phyloP scores from a whole-genome alignment of 2,329 filamentous ascomycete genomes.

The Botryosphaeria dothidea region DNA sequence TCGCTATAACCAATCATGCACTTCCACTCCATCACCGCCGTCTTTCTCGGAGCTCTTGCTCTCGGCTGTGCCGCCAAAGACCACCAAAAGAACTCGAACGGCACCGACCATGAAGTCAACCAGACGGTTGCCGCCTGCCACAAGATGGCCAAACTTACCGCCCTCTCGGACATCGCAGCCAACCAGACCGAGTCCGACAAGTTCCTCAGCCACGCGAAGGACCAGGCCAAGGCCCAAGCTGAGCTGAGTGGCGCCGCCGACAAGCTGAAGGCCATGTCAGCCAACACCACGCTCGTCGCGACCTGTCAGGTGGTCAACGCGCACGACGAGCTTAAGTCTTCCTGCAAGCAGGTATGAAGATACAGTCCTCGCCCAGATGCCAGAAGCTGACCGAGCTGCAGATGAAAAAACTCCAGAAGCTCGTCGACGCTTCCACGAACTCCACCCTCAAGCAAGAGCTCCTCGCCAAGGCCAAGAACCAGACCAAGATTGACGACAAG shows the following conservation, averaged over 20 bases:
- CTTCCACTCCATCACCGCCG: not conserved
- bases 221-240: not conserved
- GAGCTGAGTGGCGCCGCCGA: not conserved
- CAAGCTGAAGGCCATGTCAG: not conserved
- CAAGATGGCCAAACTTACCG: not conserved
- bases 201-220: not conserved
- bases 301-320: not conserved
- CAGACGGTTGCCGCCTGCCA: not conserved
- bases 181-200: not conserved
- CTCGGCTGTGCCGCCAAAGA: not conserved
- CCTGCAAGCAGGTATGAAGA: not conserved
- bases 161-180: not conserved
- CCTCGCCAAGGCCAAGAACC: constrained; percentile 3
- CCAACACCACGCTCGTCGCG: not conserved
- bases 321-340: not conserved
- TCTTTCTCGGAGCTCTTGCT: not conserved
- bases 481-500: not conserved
- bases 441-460: not conserved
- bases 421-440: not conserved
- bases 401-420: constrained; percentile 1
- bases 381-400: not conserved
- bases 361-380: no score
- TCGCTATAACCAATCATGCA: not conserved
- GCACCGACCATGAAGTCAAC: not conserved
- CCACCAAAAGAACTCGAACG: not conserved